Base-by-base conservation (phyloP, 495 filamentous ascomycete genomes). In the Bacidia gigantensis region DNA sequence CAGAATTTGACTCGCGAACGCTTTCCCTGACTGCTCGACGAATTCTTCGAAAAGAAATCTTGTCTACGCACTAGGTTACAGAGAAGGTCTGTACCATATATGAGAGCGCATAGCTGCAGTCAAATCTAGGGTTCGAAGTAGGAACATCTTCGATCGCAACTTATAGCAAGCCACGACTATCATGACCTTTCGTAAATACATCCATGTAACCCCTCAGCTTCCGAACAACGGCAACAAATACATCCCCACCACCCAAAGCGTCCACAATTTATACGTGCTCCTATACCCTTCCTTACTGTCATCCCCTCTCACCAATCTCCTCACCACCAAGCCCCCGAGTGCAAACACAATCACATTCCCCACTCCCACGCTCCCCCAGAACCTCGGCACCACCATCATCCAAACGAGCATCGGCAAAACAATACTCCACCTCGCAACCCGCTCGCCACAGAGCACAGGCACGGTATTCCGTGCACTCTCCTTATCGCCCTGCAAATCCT, bases 401-500 rank as follows among this genome's bases (percentile, higher is more conserved):
- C 73, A 79, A 21, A 67, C 44, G 3, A 61, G 45, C 1, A 74
- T 58, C n/a, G 60, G 62, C 22, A 65, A 39, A 10, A 66, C 64
- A 42, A 72, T 65, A 0, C 56, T 56, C 59, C 62, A 65, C 3
- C 76, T 62, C 1, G 72, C 64, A n/a, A 59, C 46, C 20, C 26
- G 47, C 26, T 78, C 69, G 1, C 76, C 76, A 2, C 71, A 48
- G 1, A 72, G 60, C 0, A 75, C 55, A 0, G 67, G 69, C 11
- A 69, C 26, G 0, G 74, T 73, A 26, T 56, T 56, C 1, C 76
- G 65, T 0, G 67, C 71, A 1, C 72, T 61, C 3, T 61, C 58
- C 1, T 51, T 41, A 52, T 79, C 77, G 2, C 76, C 76, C 11
- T 51, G 63, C 49, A 69, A 65, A 49, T 77, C 74, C 11, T 66